Evolutionary conservation across 306 rosid genomes (phyloP).

Genomic region (Inga laurina): DNA sequence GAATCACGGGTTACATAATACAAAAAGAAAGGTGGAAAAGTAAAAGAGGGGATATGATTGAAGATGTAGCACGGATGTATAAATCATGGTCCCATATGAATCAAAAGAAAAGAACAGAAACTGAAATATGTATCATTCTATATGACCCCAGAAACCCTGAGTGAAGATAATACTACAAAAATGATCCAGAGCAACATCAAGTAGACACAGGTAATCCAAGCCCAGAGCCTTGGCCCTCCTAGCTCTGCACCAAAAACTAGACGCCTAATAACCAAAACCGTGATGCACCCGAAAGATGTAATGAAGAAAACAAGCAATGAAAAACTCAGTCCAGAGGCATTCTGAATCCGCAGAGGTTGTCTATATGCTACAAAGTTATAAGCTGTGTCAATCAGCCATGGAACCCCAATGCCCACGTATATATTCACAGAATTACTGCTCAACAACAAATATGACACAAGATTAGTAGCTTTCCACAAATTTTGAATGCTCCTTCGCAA

Average conservation of each 20-base stretch:
- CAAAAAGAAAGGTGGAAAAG: neutral
- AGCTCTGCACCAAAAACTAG: constrained; percentile 82
- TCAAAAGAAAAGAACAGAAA: neutral
- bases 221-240: constrained; percentile 97
- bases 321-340: constrained; percentile 89
- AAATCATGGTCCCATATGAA: neutral
- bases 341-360: constrained; percentile 69
- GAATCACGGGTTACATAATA: neutral
- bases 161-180: constrained; percentile 81
- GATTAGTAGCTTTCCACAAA: constrained; percentile 24
- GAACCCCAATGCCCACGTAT: constrained; percentile 92
- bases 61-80: neutral
- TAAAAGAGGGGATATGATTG: neutral
- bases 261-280: constrained; percentile 79
- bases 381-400: constrained; percentile 84
- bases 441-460: constrained; percentile 3
- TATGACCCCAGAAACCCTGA: constrained; percentile 73
- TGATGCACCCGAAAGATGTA: constrained; percentile 79
- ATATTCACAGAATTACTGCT: constrained; percentile 93
- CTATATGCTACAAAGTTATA: constrained; percentile 74
- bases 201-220: constrained; percentile 70
- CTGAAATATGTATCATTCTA: constrained; percentile 30
- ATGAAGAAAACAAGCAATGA: constrained; percentile 76
- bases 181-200: constrained; percentile 82
- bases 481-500: constrained; percentile 9